A percentile compares a stretch with the other conserved stretches of the same genome.
phyloP scores from a whole-genome alignment of 441 rosid genomes.

The Omphalea diandra region DNA sequence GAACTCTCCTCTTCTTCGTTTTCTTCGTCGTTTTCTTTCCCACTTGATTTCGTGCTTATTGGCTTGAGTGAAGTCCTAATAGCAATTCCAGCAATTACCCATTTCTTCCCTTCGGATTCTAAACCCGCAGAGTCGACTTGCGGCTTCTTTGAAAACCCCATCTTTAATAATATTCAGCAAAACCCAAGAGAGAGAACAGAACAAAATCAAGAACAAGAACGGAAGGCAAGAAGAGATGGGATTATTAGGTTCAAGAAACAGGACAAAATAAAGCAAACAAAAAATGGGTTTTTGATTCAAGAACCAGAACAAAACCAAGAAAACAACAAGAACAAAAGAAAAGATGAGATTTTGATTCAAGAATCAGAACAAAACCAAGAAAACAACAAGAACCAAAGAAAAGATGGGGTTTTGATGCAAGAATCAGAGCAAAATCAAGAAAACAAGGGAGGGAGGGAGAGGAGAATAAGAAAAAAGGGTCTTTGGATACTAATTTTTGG shows the following conservation, averaged over 20 bases:
- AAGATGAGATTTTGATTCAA: constrained; percentile 1
- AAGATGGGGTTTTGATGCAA: constrained; percentile 15
- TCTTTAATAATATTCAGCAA: constrained; percentile 13
- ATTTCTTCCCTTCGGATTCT: constrained; percentile 64
- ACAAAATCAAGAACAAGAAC: constrained; percentile 6
- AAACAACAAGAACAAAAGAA: constrained; percentile 7
- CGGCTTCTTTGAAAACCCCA: constrained; percentile 76
- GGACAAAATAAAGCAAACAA: too few relatives aligned
- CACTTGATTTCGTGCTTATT: constrained; percentile 50
- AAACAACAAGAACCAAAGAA: neutral
- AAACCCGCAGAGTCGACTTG: constrained; percentile 54
- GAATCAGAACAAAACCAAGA: constrained; percentile 16
- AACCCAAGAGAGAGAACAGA: too few relatives aligned
- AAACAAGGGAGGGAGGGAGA: too few relatives aligned
- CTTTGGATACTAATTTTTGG: constrained; percentile 22
- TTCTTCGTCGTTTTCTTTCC: constrained; percentile 29
- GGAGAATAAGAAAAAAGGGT: constrained; percentile 41
- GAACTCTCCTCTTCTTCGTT: constrained; percentile 42
- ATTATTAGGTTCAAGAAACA: too few relatives aligned
- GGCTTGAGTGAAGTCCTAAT: constrained; percentile 65
- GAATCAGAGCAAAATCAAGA: constrained; percentile 30
- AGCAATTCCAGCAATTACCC: constrained; percentile 70
- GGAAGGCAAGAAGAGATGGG: too few relatives aligned
- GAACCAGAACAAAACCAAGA: too few relatives aligned
- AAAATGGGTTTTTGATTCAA: too few relatives aligned